Evolutionary conservation across 805 yeast species (phyloP).

Genomic region (Lipomyces starkeyi): DNA sequence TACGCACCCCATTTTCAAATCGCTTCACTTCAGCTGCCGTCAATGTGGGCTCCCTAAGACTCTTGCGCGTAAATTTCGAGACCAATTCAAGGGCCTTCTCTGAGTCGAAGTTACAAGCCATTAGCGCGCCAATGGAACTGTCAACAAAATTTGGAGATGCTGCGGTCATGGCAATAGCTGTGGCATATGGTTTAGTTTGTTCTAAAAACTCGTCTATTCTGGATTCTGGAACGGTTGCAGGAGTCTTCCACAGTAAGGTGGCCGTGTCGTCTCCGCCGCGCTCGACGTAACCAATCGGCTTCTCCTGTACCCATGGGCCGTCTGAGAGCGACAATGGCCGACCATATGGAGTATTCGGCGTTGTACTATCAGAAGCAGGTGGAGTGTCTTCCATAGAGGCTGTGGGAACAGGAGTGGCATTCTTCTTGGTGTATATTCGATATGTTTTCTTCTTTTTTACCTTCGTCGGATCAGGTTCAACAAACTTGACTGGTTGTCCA

Average conservation of each 20-base stretch:
- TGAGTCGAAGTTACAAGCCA: constrained; percentile 59
- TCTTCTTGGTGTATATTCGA: constrained; percentile 26
- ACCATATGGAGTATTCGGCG: constrained; percentile 41
- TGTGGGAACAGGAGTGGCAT: background rate
- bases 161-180: constrained; percentile 57
- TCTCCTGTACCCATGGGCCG: constrained; percentile 78
- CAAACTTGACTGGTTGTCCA: constrained; percentile 66
- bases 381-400: constrained; percentile 1
- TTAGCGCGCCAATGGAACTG: constrained; percentile 62
- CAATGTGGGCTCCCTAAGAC: constrained; percentile 79
- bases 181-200: constrained; percentile 63
- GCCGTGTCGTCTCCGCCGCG: constrained; percentile 73
- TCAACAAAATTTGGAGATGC: constrained; percentile 85
- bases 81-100: constrained; percentile 57
- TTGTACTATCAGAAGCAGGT: constrained; percentile 4
- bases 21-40: constrained; percentile 62
- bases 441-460: constrained; percentile 43
- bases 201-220: constrained; percentile 60
- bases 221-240: constrained; percentile 42
- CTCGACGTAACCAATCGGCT: constrained; percentile 81
- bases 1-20: constrained; percentile 77
- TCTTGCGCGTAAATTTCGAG: constrained; percentile 57
- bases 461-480: constrained; percentile 38
- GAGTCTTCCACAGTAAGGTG: constrained; percentile 71
- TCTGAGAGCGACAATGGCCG: constrained; percentile 7